phyloP scores from a whole-genome alignment of 495 filamentous ascomycete species.

The Penicillium flavigenum region DNA sequence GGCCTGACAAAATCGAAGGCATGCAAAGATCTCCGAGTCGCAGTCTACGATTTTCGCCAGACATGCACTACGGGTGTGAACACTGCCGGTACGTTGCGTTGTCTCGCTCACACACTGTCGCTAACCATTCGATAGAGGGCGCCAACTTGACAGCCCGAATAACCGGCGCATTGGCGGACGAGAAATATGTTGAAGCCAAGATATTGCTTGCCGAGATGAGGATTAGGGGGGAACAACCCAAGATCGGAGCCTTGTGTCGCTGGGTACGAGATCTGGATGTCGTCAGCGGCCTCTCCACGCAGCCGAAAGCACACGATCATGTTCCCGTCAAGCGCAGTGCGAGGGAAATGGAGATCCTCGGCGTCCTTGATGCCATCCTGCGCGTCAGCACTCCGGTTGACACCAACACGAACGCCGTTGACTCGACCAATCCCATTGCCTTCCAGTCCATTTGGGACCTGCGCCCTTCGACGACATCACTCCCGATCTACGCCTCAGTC shows the following conservation, averaged over 20 bases:
- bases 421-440: constrained; percentile 34
- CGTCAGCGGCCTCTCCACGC: constrained; percentile 40
- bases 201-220: constrained; percentile 41
- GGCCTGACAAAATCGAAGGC: constrained; percentile 39
- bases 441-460: constrained; percentile 45
- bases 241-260: constrained; percentile 42
- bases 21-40: constrained; percentile 41
- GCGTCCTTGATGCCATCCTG: constrained; percentile 39
- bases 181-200: constrained; percentile 38
- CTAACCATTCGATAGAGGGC: constrained; percentile 30
- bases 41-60: constrained; percentile 42
- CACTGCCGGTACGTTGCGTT: constrained; percentile 27
- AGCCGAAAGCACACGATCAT: constrained; percentile 25
- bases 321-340: constrained; percentile 24
- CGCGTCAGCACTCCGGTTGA: constrained; percentile 41
- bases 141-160: constrained; percentile 43
- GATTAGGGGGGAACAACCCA: constrained; percentile 37
- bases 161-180: constrained; percentile 36
- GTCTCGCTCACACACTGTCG: constrained; percentile 2
- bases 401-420: constrained; percentile 25
- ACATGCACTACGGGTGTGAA: constrained; percentile 42
- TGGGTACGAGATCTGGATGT: constrained; percentile 44
- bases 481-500: constrained; percentile 36
- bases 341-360: constrained; percentile 31
- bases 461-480: constrained; percentile 31